Percentiles rank a stretch among this genome's conserved stretches.
Conservation (phyloP, 805 yeast species). For the Yarrowia divulgata region DNA sequence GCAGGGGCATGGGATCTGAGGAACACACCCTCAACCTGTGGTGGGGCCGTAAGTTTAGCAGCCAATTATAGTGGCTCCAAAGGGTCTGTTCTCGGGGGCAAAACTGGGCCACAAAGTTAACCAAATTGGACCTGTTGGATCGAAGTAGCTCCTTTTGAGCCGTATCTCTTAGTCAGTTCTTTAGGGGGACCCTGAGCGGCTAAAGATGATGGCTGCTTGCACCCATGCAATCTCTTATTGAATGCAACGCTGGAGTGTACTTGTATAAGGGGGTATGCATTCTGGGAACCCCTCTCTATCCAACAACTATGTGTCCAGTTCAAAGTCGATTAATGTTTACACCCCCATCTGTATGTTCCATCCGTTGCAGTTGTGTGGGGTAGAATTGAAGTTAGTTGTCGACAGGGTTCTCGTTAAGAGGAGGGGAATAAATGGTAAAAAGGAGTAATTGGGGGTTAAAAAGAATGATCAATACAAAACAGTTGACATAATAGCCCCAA, state of each 20-base stretch:
- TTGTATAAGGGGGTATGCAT: no score
- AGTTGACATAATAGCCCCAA: neutral
- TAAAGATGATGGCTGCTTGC: no score
- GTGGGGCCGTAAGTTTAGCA: slow-evolving; percentile 9
- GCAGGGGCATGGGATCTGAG: no score
- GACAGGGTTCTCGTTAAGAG: neutral
- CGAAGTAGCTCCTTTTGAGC: no score
- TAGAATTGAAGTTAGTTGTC: neutral
- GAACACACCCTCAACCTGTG: neutral
- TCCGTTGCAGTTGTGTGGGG: slow-evolving; percentile 27
- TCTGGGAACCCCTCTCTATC: neutral
- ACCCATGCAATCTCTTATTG: no score
- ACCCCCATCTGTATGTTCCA: slow-evolving; percentile 3
- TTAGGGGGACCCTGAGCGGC: no score
- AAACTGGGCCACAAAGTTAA: neutral
- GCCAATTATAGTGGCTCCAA: neutral
- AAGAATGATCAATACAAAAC: neutral
- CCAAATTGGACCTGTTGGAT: no score
- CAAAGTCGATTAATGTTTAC: slow-evolving; percentile 13
- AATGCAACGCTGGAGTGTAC: no score
- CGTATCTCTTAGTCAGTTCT: no score
- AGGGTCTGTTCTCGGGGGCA: neutral
- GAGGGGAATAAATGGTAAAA: neutral
- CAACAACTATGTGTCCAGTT: neutral
- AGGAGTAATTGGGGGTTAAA: neutral